Evolutionary conservation across 345 rosid genomes (phyloP).

Genomic region (Moringa oleifera): DNA sequence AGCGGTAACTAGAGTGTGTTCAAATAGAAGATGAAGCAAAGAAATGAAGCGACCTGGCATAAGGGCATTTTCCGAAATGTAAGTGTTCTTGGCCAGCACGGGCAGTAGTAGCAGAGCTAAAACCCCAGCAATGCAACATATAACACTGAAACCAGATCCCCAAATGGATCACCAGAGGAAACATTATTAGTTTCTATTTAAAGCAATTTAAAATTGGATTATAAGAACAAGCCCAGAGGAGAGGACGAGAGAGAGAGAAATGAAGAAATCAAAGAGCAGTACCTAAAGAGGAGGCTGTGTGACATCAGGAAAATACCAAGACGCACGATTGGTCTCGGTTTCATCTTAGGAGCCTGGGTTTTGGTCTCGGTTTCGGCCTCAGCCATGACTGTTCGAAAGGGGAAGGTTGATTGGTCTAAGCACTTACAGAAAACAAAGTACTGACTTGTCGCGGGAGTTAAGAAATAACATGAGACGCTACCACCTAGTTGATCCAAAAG

Average conservation of each 20-base stretch:
- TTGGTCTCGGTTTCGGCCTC: conserved; percentile 19
- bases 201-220: background rate
- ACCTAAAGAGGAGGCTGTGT: conserved; percentile 75
- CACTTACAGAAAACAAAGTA: background rate
- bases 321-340: conserved; percentile 73
- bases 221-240: background rate
- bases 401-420: background rate
- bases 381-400: background rate
- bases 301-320: conserved; percentile 72
- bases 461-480: too few relatives aligned
- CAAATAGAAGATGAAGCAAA: background rate
- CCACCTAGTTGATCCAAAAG: background rate
- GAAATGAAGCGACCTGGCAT: conserved; percentile 73
- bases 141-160: conserved; percentile 40
- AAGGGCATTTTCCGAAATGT: conserved; percentile 95
- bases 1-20: background rate
- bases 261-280: background rate
- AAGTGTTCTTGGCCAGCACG: conserved; percentile 85
- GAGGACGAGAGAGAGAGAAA: background rate
- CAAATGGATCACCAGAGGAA: conserved; percentile 1
- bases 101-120: conserved; percentile 70
- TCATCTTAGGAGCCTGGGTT: conserved; percentile 20
- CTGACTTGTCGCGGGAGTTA: too few relatives aligned
- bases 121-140: conserved; percentile 72
- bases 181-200: background rate